Conservation (phyloP, 1,139 yeast genomes). For the Candida pseudoviswanathii region DNA sequence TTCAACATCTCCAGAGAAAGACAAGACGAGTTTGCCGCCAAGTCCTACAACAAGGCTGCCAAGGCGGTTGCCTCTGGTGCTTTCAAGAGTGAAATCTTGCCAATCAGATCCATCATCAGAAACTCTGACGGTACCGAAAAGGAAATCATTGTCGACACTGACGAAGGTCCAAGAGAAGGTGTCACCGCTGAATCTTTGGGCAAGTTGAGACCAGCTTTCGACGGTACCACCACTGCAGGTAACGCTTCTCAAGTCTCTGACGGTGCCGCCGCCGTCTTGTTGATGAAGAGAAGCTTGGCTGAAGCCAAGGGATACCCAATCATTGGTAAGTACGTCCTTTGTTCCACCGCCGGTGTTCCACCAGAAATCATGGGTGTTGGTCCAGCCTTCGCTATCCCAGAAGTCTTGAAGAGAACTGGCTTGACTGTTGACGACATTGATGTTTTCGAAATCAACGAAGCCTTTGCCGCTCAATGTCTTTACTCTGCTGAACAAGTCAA, state of each 20-base stretch:
- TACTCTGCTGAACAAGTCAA: slow-evolving; percentile 69
- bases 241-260: slow-evolving; percentile 95
- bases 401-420: slow-evolving; percentile 66
- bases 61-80: slow-evolving; percentile 68
- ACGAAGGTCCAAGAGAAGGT: slow-evolving; percentile 90
- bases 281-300: slow-evolving; percentile 89
- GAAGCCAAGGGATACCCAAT: slow-evolving; percentile 66
- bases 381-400: slow-evolving; percentile 92
- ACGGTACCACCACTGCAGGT: slow-evolving; percentile 92
- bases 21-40: slow-evolving; percentile 88
- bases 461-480: slow-evolving; percentile 92
- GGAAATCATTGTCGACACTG: slow-evolving; percentile 59
- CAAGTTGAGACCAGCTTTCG: slow-evolving; percentile 88
- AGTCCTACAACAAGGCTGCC: slow-evolving; percentile 82
- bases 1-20: slow-evolving; percentile 64
- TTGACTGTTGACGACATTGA: slow-evolving; percentile 66
- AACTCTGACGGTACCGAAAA: slow-evolving; percentile 51
- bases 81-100: slow-evolving; percentile 84
- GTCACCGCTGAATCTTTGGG: slow-evolving; percentile 77
- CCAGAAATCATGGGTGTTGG: slow-evolving; percentile 98
- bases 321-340: slow-evolving; percentile 75
- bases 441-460: slow-evolving; percentile 89
- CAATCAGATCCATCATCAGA: slow-evolving; percentile 59
- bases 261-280: slow-evolving; percentile 89
- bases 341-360: slow-evolving; percentile 85